A percentile compares a stretch with the other conserved stretches of the same genome.
Conservation (phyloP, 768 basidiomycete genomes). For the Cystobasidium ongulense region DNA sequence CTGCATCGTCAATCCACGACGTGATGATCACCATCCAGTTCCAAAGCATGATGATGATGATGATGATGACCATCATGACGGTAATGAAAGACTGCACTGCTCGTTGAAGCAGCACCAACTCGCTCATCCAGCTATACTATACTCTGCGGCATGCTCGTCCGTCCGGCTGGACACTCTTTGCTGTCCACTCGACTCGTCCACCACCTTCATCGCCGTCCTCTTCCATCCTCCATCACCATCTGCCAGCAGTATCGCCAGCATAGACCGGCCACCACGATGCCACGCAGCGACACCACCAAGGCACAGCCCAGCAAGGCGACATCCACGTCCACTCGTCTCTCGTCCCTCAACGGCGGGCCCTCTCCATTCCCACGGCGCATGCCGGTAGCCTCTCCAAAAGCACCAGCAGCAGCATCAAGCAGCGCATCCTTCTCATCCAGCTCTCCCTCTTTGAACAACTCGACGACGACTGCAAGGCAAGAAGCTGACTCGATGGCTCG, state of each 20-base stretch:
- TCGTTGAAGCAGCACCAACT: no score
- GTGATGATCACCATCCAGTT: no score
- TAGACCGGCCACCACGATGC: neutral
- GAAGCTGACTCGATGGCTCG: constrained; percentile 7
- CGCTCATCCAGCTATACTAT: no score
- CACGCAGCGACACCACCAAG: neutral
- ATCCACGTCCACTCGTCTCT: neutral
- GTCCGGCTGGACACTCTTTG: neutral
- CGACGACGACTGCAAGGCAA: neutral
- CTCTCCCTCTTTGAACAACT: neutral
- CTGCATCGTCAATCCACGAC: no score
- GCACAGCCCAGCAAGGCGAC: neutral
- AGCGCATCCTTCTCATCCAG: neutral
- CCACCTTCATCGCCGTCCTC: neutral
- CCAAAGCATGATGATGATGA: no score
- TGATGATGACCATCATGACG: neutral
- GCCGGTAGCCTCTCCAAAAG: neutral
- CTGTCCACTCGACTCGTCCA: neutral
- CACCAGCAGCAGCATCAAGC: neutral
- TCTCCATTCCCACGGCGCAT: neutral
- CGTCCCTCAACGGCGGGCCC: neutral
- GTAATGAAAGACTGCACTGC: no score
- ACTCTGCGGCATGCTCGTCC: neutral
- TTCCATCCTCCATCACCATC: neutral
- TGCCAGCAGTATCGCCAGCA: neutral